Evolutionary conservation across 2,329 filamentous ascomycete genomes (phyloP).

Genomic region (Diplodia corticola): DNA sequence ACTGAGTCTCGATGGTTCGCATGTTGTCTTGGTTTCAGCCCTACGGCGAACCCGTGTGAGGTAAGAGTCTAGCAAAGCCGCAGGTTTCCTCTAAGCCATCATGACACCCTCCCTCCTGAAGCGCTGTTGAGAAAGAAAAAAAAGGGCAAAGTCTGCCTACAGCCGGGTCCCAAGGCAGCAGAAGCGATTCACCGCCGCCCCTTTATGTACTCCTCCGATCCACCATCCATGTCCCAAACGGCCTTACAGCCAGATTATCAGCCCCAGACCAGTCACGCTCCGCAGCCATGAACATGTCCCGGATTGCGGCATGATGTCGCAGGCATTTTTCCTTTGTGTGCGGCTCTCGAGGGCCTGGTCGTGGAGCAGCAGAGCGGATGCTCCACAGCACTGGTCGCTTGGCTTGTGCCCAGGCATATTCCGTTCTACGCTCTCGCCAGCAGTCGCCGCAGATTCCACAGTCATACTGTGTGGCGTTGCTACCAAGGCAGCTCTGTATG

Average conservation of each 20-base stretch:
- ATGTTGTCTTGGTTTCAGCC: background rate
- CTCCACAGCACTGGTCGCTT: conserved; percentile 50
- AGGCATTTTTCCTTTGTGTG: background rate
- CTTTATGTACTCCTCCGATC: background rate
- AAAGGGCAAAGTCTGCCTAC: background rate
- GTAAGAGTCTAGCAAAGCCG: no score
- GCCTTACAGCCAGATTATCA: background rate
- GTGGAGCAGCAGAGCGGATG: background rate
- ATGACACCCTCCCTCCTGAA: background rate
- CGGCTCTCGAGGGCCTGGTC: conserved; percentile 2
- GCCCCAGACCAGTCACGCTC: conserved; percentile 35
- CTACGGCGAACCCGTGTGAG: background rate
- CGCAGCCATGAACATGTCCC: conserved; percentile 44
- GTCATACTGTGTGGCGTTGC: conserved; percentile 29
- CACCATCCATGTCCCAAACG: conserved; percentile 3
- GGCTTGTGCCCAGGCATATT: conserved; percentile 47
- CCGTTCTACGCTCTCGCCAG: conserved; percentile 41
- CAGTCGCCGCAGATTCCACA: conserved; percentile 49
- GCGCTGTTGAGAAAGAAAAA: background rate
- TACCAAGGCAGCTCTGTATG: conserved; percentile 50
- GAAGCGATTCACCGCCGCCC: background rate
- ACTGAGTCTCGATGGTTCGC: no score
- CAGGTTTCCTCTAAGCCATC: background rate
- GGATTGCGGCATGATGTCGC: conserved; percentile 16
- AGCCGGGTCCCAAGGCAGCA: background rate